Percentiles rank a stretch among this genome's conserved stretches.
Conservation (phyloP, 495 filamentous ascomycete genomes). For the Aspergillus biplanus region DNA sequence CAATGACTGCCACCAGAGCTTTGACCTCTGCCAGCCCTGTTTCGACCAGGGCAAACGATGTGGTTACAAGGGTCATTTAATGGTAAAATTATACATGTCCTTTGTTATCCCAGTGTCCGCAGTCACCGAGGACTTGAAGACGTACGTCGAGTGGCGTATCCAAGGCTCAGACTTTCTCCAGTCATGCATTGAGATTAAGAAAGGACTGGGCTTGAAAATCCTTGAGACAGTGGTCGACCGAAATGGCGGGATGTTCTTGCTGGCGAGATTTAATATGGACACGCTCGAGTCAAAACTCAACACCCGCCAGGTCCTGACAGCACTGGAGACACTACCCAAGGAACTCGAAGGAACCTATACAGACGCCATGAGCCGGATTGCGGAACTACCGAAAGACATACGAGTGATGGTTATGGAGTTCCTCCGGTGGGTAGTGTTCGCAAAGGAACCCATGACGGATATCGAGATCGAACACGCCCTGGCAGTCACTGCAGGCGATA, state of each 20-base stretch:
- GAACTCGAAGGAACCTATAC: constrained; percentile 16
- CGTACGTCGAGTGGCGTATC: constrained; percentile 16
- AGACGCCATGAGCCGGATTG: constrained; percentile 16
- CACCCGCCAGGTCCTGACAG: constrained; percentile 8
- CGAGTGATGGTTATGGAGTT: constrained; percentile 12
- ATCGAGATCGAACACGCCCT: constrained; percentile 15
- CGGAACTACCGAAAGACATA: not conserved
- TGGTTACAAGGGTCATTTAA: constrained; percentile 6
- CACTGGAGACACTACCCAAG: constrained; percentile 10
- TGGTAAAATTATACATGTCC: not conserved
- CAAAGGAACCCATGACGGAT: constrained; percentile 8
- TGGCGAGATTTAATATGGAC: constrained; percentile 21
- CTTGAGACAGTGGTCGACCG: constrained; percentile 3
- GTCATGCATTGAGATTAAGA: constrained; percentile 6
- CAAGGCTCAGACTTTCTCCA: constrained; percentile 9
- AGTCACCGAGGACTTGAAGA: constrained; percentile 8
- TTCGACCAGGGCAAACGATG: constrained; percentile 10
- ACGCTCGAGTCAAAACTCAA: constrained; percentile 16
- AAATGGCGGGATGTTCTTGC: constrained; percentile 17
- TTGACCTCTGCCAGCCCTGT: constrained; percentile 10
- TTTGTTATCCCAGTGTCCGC: constrained; percentile 6
- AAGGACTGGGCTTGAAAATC: constrained; percentile 9
- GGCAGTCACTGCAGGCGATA: constrained; percentile 1
- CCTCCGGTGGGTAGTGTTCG: constrained; percentile 13
- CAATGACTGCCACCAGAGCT: not conserved